phyloP scores from a whole-genome alignment of 1,139 yeast species.

The Diutina sp. region DNA sequence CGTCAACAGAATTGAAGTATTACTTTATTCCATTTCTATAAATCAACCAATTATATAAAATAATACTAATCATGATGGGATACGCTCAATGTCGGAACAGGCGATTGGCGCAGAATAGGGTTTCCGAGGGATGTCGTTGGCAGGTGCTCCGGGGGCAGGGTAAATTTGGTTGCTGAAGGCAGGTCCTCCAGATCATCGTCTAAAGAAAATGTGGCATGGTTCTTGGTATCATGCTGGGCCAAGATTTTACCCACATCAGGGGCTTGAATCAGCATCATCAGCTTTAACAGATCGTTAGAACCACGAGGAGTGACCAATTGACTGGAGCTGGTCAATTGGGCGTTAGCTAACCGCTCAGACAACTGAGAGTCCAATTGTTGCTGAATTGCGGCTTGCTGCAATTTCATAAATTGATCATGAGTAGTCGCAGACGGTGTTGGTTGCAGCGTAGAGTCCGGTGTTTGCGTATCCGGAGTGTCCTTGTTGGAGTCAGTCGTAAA shows the following conservation, averaged over 20 bases:
- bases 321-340: not conserved
- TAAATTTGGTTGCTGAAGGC: not conserved
- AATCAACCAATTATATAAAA: not conserved
- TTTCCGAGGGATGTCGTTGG: not conserved
- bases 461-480: not conserved
- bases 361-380: constrained; percentile 14
- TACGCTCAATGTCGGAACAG: not conserved
- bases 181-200: not conserved
- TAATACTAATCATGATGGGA: not conserved
- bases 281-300: constrained; percentile 1
- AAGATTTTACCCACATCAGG: constrained; percentile 1
- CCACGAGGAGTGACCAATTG: not conserved
- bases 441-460: not conserved
- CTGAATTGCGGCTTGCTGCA: constrained; percentile 25
- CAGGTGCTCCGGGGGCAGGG: not conserved
- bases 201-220: not conserved
- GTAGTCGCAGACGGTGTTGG: constrained; percentile 5
- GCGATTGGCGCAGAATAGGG: not conserved
- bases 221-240: not conserved
- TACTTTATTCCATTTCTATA: not conserved
- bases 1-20: not conserved
- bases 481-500: not conserved
- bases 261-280: not conserved
- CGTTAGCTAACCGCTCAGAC: constrained; percentile 4
- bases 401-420: constrained; percentile 24